Conservation (phyloP, 768 basidiomycete species). For the Inosperma sp. region DNA sequence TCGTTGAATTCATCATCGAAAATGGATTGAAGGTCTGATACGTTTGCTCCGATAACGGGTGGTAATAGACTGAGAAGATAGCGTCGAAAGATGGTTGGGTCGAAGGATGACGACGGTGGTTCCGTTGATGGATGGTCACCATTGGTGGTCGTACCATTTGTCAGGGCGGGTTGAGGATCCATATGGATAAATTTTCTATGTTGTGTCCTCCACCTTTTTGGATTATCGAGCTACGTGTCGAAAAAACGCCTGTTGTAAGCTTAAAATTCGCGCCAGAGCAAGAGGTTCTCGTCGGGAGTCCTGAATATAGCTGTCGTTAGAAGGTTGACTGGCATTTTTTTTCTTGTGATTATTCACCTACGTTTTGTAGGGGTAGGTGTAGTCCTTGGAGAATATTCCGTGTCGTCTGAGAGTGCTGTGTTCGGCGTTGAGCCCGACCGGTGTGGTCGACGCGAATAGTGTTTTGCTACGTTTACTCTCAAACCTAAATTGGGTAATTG, state of each 20-base stretch:
- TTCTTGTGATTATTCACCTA: too few relatives aligned
- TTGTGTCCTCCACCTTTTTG: conserved; percentile 14
- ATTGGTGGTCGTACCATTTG: conserved; percentile 23
- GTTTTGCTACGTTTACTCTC: conserved; percentile 5
- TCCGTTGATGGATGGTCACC: conserved; percentile 15
- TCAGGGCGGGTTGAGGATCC: conserved; percentile 19
- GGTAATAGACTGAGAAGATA: conserved; percentile 74
- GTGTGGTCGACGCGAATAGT: conserved; percentile 1
- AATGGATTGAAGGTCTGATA: conserved; percentile 58
- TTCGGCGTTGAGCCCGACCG: too few relatives aligned
- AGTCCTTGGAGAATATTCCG: neutral
- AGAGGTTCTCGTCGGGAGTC: too few relatives aligned
- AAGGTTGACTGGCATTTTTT: too few relatives aligned
- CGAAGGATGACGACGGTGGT: conserved; percentile 41
- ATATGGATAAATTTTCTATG: conserved; percentile 18
- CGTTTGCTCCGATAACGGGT: conserved; percentile 70
- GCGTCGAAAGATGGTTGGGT: conserved; percentile 61
- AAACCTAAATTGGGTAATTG: neutral
- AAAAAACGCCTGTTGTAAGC: too few relatives aligned
- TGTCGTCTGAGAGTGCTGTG: neutral
- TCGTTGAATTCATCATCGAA: conserved; percentile 76
- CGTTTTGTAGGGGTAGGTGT: too few relatives aligned
- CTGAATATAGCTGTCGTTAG: too few relatives aligned
- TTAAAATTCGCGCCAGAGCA: too few relatives aligned
- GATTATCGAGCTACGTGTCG: conserved; percentile 15